A percentile compares a stretch with the other conserved stretches of the same genome.
Evolutionary conservation across 371 early-diverging fungal species (phyloP).

Genomic region (Apophysomyces trapeziformis): DNA sequence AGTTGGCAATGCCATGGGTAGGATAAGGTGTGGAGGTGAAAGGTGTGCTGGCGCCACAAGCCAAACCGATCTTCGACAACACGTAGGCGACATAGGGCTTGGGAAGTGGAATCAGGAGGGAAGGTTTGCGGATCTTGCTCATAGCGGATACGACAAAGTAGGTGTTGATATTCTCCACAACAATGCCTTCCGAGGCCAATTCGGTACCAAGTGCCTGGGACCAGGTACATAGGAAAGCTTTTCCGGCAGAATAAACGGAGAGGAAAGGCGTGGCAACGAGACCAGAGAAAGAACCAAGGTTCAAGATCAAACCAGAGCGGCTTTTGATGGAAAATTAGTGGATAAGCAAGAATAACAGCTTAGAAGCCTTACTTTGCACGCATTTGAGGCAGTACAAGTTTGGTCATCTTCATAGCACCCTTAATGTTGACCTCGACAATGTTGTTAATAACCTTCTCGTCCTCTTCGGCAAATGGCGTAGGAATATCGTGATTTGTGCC

Average conservation of each 20-base stretch:
- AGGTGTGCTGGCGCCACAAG: slow-evolving; percentile 72
- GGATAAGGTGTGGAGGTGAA: slow-evolving; percentile 81
- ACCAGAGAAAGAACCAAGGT: slow-evolving; percentile 94
- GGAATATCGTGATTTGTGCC: slow-evolving; percentile 91
- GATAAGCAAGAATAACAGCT: neutral
- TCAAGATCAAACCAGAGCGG: slow-evolving; percentile 87
- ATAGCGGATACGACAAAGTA: slow-evolving; percentile 93
- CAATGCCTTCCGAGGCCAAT: slow-evolving; percentile 70
- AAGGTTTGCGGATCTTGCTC: slow-evolving; percentile 88
- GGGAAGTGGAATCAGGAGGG: slow-evolving; percentile 81
- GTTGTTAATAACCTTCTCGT: slow-evolving; percentile 62
- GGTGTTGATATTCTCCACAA: slow-evolving; percentile 90
- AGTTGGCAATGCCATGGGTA: slow-evolving; percentile 81
- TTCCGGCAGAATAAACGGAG: slow-evolving; percentile 93
- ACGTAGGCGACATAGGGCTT: slow-evolving; percentile 80
- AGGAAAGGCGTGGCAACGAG: slow-evolving; percentile 87
- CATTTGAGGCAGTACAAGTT: slow-evolving; percentile 83
- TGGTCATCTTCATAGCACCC: slow-evolving; percentile 85
- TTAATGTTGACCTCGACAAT: slow-evolving; percentile 92
- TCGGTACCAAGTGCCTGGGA: slow-evolving; percentile 91
- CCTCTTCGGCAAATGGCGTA: slow-evolving; percentile 81
- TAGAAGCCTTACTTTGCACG: slow-evolving; percentile 42
- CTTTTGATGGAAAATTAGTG: slow-evolving; percentile 35
- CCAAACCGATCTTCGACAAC: slow-evolving; percentile 75
- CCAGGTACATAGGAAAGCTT: slow-evolving; percentile 92